These are phyloP conservation scores for Penicillium janthinellum DNA, from an alignment of 2,329 filamentous ascomycete genomes.

Conservation along the genomic window DNA sequence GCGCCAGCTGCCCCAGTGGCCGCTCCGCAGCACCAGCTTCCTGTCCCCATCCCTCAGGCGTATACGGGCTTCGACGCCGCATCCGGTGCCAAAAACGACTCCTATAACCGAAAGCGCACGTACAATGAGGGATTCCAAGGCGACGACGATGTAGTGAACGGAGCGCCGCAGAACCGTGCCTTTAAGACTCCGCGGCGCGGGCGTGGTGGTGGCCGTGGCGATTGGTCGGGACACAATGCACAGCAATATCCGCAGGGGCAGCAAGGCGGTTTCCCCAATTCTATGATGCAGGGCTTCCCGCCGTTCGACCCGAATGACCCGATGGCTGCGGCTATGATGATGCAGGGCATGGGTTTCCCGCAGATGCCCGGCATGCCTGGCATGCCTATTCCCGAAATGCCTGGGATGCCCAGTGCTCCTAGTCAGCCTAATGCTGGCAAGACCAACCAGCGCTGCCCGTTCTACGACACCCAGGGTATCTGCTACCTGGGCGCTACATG, in stretches of 20 bases:
- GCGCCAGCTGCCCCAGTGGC: constrained; percentile 41
- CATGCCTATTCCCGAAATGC: constrained; percentile 30
- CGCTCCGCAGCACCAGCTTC: constrained; percentile 23
- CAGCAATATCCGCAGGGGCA: constrained; percentile 33
- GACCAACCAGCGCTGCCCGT: constrained; percentile 51
- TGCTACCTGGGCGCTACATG: constrained; percentile 60
- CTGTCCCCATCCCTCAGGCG: constrained; percentile 20
- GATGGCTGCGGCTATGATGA: constrained; percentile 55
- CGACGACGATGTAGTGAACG: constrained; percentile 46
- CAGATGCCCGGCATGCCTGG: constrained; percentile 50
- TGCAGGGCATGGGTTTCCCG: constrained; percentile 54
- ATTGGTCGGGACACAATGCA: constrained; percentile 36
- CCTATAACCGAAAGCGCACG: constrained; percentile 54
- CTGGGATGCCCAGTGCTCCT: constrained; percentile 34
- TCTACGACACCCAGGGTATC: constrained; percentile 62
- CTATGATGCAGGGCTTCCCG: constrained; percentile 50
- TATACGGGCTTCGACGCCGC: constrained; percentile 28
- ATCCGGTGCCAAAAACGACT: constrained; percentile 27
- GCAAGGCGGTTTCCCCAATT: constrained; percentile 33
- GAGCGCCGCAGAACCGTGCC: constrained; percentile 47
- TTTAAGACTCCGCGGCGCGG: constrained; percentile 49
- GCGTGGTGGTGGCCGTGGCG: constrained; percentile 48
- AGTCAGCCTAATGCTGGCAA: constrained; percentile 33
- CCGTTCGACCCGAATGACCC: constrained; percentile 59
- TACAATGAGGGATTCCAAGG: constrained; percentile 54